Evolutionary conservation across 75 land plant species (phyloP).

Genomic region (Azolla pinnata): DNA sequence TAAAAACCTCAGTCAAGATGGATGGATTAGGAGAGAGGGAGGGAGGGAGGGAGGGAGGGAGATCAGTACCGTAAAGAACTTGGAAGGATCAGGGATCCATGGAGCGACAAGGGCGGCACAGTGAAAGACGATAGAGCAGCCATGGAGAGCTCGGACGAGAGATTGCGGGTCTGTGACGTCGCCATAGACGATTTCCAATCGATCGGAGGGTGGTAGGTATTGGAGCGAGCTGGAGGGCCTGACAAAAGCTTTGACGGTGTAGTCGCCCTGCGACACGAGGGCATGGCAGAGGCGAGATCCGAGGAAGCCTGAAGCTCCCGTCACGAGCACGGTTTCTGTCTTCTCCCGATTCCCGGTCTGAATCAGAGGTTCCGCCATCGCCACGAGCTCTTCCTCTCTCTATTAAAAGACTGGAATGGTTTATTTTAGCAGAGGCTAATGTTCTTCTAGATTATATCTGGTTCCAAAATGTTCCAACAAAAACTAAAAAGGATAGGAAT

Average conservation of each 20-base stretch:
- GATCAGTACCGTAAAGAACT: conserved; percentile 36
- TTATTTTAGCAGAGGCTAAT: too few relatives aligned
- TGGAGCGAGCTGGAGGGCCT: conserved; percentile 50
- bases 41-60: background rate
- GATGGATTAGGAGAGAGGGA: background rate
- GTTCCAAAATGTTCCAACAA: too few relatives aligned
- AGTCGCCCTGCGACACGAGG: conserved; percentile 33
- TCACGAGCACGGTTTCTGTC: conserved; percentile 39
- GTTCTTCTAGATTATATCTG: too few relatives aligned
- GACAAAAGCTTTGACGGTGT: conserved; percentile 56
- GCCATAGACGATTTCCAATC: conserved; percentile 60
- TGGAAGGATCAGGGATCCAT: conserved; percentile 78
- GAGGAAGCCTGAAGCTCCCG: conserved; percentile 81
- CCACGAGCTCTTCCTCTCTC: too few relatives aligned
- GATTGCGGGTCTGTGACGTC: conserved; percentile 63
- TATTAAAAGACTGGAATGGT: too few relatives aligned
- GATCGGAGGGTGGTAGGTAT: conserved; percentile 32
- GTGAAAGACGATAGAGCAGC: conserved; percentile 67
- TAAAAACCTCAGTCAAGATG: too few relatives aligned
- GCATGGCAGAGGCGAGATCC: conserved; percentile 60
- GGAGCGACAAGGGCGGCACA: conserved; percentile 72
- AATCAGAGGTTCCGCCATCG: background rate
- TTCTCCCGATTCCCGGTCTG: background rate
- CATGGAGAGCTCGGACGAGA: conserved; percentile 46
- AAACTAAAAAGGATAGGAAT: too few relatives aligned